These are phyloP conservation scores for Podila epicladia DNA, from an alignment of 192 early-diverging fungal species.

Conservation along the genomic window DNA sequence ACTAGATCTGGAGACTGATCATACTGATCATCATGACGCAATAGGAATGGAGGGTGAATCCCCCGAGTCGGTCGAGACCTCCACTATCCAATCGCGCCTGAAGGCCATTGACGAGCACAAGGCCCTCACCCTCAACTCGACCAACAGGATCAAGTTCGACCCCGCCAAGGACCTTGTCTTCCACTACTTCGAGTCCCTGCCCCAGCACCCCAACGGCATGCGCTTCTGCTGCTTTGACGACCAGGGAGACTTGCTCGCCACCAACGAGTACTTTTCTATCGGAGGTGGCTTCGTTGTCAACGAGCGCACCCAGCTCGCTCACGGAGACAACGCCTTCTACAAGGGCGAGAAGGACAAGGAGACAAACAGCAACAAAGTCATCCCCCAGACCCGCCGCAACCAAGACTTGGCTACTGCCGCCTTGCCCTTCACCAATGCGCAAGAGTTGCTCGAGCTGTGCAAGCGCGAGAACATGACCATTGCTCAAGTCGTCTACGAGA, in stretches of 20 bases:
- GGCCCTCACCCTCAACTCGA: conserved; percentile 77
- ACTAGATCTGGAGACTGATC: not conserved
- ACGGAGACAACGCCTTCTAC: conserved; percentile 67
- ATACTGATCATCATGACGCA: too few species aligned
- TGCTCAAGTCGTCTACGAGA: conserved; percentile 95
- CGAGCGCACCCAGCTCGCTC: conserved; percentile 82
- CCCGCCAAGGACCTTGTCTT: conserved; percentile 89
- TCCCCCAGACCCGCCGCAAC: conserved; percentile 63
- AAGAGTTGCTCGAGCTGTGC: conserved; percentile 84
- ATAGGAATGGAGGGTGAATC: conserved; percentile 89
- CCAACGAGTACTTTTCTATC: conserved; percentile 96
- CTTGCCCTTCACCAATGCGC: conserved; percentile 85
- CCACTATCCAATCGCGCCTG: conserved; percentile 78
- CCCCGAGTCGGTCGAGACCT: conserved; percentile 85
- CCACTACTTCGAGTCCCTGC: conserved; percentile 86
- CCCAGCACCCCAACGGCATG: conserved; percentile 97
- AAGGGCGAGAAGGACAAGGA: conserved; percentile 55
- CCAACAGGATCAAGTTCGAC: conserved; percentile 83
- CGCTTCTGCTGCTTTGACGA: conserved; percentile 89
- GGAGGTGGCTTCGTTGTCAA: conserved; percentile 97
- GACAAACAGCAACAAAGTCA: conserved; percentile 36
- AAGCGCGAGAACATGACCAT: conserved; percentile 86
- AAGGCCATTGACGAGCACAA: conserved; percentile 78
- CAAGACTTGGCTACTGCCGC: conserved; percentile 82
- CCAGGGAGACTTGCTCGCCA: conserved; percentile 81